Percentiles rank a stretch among this genome's conserved stretches.
Conservation (phyloP, 106 monocot species). For the Allium fistulosum region DNA sequence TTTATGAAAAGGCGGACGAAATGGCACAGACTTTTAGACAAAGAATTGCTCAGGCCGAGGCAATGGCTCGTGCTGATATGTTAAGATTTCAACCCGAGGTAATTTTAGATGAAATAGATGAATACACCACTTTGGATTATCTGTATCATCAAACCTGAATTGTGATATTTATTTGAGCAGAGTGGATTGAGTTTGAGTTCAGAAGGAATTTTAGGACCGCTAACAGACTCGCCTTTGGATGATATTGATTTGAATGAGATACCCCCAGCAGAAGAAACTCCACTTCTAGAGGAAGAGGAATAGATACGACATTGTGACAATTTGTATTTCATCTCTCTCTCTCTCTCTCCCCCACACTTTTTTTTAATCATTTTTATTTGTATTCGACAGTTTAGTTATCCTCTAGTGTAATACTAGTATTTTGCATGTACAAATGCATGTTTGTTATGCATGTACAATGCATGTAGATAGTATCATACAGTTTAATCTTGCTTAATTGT, state of each 20-base stretch:
- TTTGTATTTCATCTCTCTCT: background rate
- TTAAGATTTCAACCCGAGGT: conserved; percentile 55
- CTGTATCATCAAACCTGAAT: background rate
- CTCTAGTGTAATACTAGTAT: too few species aligned
- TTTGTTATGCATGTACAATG: too few species aligned
- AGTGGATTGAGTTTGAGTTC: conserved; percentile 88
- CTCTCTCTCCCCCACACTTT: too few species aligned
- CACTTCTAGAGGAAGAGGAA: background rate
- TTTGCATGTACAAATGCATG: too few species aligned
- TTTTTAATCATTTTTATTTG: too few species aligned
- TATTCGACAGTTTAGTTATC: too few species aligned
- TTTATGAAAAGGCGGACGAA: conserved; percentile 39
- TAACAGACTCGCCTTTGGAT: conserved; percentile 51
- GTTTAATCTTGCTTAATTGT: too few species aligned
- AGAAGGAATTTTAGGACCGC: conserved; percentile 69
- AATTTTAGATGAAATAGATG: background rate
- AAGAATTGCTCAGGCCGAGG: conserved; percentile 47
- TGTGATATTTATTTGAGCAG: conserved; percentile 16
- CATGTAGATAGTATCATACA: too few species aligned
- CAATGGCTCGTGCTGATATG: conserved; percentile 50
- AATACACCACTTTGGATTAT: background rate
- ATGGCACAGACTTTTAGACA: conserved; percentile 49
- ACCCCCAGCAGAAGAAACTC: conserved; percentile 32
- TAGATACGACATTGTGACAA: background rate
- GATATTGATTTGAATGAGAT: conserved; percentile 40